Evolutionary conservation across 176 grass and related monocot genomes (phyloP).

Genomic region (Alopecurus myosuroides): DNA sequence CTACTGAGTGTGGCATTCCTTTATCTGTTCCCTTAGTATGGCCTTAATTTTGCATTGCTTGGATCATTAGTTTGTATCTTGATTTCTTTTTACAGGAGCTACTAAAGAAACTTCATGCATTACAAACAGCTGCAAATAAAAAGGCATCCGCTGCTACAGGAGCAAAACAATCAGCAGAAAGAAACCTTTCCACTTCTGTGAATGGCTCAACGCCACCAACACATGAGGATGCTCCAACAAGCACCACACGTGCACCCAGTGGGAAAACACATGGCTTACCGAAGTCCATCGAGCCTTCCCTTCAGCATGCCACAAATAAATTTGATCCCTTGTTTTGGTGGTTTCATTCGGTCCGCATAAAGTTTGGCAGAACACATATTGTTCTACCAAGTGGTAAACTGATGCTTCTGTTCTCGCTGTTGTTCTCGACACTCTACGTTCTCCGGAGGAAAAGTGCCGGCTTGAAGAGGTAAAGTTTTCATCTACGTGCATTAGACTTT

Average conservation of each 20-base stretch:
- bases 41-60: not conserved
- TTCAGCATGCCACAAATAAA: slow-evolving; percentile 25
- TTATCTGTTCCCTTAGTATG: not conserved
- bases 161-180: slow-evolving; percentile 19
- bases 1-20: not conserved
- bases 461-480: slow-evolving; percentile 54
- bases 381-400: slow-evolving; percentile 60
- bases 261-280: slow-evolving; percentile 9
- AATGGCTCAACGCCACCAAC: slow-evolving; percentile 1
- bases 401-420: slow-evolving; percentile 53
- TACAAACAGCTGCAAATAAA: slow-evolving; percentile 32
- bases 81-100: slow-evolving; percentile 24
- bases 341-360: slow-evolving; percentile 67
- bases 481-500: not conserved
- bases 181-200: slow-evolving; percentile 2
- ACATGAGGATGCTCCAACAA: slow-evolving; percentile 21
- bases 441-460: slow-evolving; percentile 46
- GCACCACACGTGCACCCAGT: not conserved
- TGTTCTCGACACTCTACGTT: slow-evolving; percentile 53
- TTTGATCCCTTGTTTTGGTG: slow-evolving; percentile 65
- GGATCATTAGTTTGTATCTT: not conserved
- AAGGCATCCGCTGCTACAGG: not conserved
- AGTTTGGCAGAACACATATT: slow-evolving; percentile 58
- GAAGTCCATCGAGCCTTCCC: slow-evolving; percentile 37
- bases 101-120: slow-evolving; percentile 28